Evolutionary conservation across 2,329 filamentous ascomycete species (phyloP), one percentile per base, ranked within the genome.

Genomic region (Paecilomyces formosus): DNA sequence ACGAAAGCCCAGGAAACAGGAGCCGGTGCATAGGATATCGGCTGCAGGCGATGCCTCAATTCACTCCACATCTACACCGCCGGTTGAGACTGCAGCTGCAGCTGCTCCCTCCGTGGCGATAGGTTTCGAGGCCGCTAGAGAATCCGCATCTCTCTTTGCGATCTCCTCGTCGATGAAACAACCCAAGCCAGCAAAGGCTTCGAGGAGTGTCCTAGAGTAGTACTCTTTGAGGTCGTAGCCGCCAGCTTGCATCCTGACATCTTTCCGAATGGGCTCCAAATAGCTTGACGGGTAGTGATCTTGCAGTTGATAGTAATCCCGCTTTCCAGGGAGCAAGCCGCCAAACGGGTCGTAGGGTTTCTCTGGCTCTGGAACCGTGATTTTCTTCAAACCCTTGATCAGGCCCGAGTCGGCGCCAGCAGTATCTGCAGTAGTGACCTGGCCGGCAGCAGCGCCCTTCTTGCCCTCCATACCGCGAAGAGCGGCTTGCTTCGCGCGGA

Each of bases 321-420:
- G 84, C 24, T 80, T 80, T 55, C 92, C 83, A 53, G 72, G 68
- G 7, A 70, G 61, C 61, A 92, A 76, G 0, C 91, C 94, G 45
- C 86, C 91, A 70, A 94, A 96, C 0, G 93, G 89, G 76, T 97
- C 92, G 76, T 96, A 97, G 0, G 90, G 87, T 59, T 86, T 86
- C 66, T 91, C 86, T 5, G 83, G 83, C 35, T 83, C 82, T 1
- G 84, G 82, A 2, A 81, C 80, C 58, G 82, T 78, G 55, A 80
- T 79, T 59, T 80, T 87, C 74, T 89, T 91, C 59, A 97, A 81
- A 1, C 93, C 93, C 65, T 90, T 88, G 74, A 97, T 92, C 2
- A 87, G 70, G 53, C 83, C 78, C 0, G 68, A 62, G 58, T 63
- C 67, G 18, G 60, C 62, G 9, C 58, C 55, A 2, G 65, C 72